These are phyloP conservation scores for Talaromyces nanjingensis DNA, from an alignment of 495 filamentous ascomycete genomes.

Conservation along the genomic window DNA sequence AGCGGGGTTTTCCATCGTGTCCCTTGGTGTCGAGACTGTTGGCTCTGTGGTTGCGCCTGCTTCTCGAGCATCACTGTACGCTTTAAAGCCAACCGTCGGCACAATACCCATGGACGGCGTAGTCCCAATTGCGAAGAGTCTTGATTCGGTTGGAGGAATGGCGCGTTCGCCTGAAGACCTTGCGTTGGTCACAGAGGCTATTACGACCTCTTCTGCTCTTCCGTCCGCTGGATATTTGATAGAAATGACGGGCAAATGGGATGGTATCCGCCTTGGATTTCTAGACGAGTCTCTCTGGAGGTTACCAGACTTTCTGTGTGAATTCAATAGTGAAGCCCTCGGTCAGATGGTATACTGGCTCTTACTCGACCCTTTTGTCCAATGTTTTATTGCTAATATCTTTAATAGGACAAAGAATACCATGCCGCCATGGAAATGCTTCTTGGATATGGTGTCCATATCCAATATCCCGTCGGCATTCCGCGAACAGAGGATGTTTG, in stretches of 20 bases:
- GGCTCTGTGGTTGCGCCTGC: conserved; percentile 34
- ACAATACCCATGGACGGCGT: conserved; percentile 14
- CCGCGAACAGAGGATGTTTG: neutral
- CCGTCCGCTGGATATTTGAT: neutral
- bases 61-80: conserved; percentile 30
- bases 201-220: neutral
- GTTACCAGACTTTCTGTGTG: neutral
- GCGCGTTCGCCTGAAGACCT: conserved; percentile 24
- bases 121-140: conserved; percentile 12
- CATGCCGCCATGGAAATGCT: neutral
- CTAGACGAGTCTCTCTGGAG: neutral
- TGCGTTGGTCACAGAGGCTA: neutral
- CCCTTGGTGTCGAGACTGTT: conserved; percentile 36
- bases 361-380: neutral
- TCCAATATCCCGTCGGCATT: neutral
- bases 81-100: conserved; percentile 22
- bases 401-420: neutral
- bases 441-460: neutral
- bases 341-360: neutral
- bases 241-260: neutral
- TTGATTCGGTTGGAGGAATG: conserved; percentile 28
- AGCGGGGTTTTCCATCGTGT: conserved; percentile 31
- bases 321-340: neutral
- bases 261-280: neutral
- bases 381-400: neutral